Evolutionary conservation across 192 early-diverging fungal species (phyloP).

Genomic region (Spizellomyces sp.): DNA sequence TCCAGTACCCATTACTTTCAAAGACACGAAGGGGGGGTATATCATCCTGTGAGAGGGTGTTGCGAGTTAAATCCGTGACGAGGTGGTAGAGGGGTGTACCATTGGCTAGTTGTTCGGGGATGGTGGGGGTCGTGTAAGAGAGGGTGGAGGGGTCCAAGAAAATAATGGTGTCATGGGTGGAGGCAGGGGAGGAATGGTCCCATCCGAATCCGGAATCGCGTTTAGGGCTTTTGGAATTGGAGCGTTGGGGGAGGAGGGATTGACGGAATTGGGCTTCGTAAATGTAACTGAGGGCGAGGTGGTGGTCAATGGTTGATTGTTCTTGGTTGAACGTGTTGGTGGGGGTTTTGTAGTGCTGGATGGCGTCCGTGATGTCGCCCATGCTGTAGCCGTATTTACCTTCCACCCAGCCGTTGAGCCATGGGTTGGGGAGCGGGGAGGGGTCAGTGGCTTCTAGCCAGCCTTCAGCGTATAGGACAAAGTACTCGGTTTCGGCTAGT

Average conservation of each 20-base stretch:
- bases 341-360: not conserved
- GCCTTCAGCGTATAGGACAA: conserved; percentile 25
- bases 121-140: not conserved
- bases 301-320: conserved; percentile 15
- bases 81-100: not conserved
- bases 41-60: not conserved
- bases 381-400: conserved; percentile 13
- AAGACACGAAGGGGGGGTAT: not conserved
- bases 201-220: conserved; percentile 2
- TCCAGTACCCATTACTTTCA: not conserved
- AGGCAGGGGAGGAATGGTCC: not conserved
- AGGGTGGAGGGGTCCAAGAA: not conserved
- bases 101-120: not conserved
- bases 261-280: conserved; percentile 10
- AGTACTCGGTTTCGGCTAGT: conserved; percentile 24
- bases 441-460: conserved; percentile 23
- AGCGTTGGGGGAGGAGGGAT: not conserved
- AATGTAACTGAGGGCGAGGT: conserved; percentile 14
- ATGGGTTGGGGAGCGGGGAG: conserved; percentile 15
- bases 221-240: not conserved
- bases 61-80: not conserved
- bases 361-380: conserved; percentile 11
- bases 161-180: not conserved
- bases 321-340: not conserved
- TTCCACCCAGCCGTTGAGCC: conserved; percentile 28